Conservation (phyloP, 176 grass and related monocot genomes). For the Zea mays region DNA sequence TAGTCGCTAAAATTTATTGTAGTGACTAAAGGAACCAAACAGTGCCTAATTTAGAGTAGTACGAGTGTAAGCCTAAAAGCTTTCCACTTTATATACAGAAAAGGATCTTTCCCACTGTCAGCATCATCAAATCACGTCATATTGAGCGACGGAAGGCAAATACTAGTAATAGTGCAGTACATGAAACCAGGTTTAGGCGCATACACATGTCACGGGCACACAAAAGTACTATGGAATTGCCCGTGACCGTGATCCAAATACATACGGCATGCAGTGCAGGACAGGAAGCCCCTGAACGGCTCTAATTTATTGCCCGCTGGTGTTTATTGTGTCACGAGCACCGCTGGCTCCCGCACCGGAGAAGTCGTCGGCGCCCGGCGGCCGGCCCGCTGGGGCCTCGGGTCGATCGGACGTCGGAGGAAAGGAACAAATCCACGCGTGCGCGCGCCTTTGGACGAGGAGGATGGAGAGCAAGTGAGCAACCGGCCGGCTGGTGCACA, state of each 20-base stretch:
- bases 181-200: not conserved
- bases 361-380: not conserved
- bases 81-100: not conserved
- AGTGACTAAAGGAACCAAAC: too few relatives aligned
- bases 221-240: not conserved
- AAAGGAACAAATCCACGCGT: conserved; percentile 23
- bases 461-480: not conserved
- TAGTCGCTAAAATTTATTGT: too few relatives aligned
- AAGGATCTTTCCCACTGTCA: not conserved
- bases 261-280: too few relatives aligned
- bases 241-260: not conserved
- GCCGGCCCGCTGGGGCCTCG: not conserved
- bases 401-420: not conserved
- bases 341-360: not conserved
- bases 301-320: not conserved
- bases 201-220: not conserved
- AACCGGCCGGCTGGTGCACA: too few relatives aligned
- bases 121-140: not conserved
- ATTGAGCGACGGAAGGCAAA: too few relatives aligned
- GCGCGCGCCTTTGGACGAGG: conserved; percentile 11
- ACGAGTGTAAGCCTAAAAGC: too few relatives aligned
- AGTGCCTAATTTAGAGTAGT: too few relatives aligned
- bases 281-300: not conserved
- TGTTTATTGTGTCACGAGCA: conserved; percentile 10
- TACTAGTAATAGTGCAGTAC: too few relatives aligned